phyloP scores from a whole-genome alignment of 306 rosid species.

The Pterocarpus macrocarpus region DNA sequence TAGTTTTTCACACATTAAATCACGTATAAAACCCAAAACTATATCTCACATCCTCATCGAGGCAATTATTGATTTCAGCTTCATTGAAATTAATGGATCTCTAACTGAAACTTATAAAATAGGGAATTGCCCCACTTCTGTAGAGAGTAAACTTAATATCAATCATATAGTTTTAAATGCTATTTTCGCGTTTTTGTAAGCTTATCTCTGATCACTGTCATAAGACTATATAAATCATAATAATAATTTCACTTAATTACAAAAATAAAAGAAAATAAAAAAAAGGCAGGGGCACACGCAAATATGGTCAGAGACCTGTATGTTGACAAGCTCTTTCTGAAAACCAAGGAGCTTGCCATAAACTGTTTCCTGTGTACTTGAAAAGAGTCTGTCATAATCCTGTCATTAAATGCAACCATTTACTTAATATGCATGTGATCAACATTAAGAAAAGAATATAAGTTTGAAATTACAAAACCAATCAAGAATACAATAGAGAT shows the following conservation, averaged over 20 bases:
- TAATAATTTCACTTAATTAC: not conserved
- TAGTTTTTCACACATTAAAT: not conserved
- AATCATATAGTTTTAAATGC: too few relatives aligned
- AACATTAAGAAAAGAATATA: constrained; percentile 12
- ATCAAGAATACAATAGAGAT: constrained; percentile 46
- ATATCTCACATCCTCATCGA: not conserved
- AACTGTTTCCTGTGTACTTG: constrained; percentile 70
- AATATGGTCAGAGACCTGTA: constrained; percentile 70
- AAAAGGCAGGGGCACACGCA: constrained; percentile 8
- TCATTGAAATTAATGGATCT: too few relatives aligned
- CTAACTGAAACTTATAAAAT: too few relatives aligned
- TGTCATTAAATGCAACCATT: constrained; percentile 56
- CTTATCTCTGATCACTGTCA: not conserved
- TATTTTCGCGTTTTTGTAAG: too few relatives aligned
- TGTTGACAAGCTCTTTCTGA: constrained; percentile 70
- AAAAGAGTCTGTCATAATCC: constrained; percentile 86
- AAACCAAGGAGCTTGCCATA: constrained; percentile 77
- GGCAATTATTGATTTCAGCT: not conserved
- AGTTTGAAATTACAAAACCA: constrained; percentile 7
- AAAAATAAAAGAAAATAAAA: constrained; percentile 21
- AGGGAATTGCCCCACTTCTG: too few relatives aligned
- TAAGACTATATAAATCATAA: not conserved
- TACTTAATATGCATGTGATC: constrained; percentile 22
- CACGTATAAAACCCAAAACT: not conserved
- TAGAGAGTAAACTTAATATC: too few relatives aligned